Base-by-base conservation (phyloP, 257 asterid genomes). In the Gardenia jasminoides region DNA sequence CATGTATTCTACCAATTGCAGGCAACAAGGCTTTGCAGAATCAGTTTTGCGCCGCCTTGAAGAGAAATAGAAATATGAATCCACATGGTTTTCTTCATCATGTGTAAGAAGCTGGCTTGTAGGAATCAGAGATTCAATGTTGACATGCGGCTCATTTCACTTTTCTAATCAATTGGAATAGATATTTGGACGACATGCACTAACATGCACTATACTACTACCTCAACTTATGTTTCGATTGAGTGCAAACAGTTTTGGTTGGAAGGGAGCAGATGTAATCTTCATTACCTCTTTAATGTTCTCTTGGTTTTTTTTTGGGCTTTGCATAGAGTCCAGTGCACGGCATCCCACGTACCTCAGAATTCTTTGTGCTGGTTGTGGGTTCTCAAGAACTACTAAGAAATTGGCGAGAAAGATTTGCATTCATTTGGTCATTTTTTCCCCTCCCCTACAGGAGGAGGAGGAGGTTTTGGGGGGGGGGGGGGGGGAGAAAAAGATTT, bases 11-110 rank as follows among this genome's bases (percentile, higher is more conserved):
- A 9, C 33, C 36, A n/a, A 74, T 75, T 88, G 84, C 93, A 91
- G 97, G 94, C 98, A 93, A 83, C 92, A 89, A 78, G 88, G 92
- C 86, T 93, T 93, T 79, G 97, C 97, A 16, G 97, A 93, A 67
- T 89, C 92, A 5, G 86, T 93, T 66, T 88, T 95, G 74, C 91
- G 91, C 48, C 87, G 92, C 41, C 84, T 93, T 68, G 93, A 92
- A 78, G 97, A 95, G 87, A 83, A 87, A 83, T 91, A 88, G 83
- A 67, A 11, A 20, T 56, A 58, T 31, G 66, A 52, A 52, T 39
- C 62, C 11, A 6, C 22, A 6, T 4, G 19, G 8, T 70, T 56
- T 59, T 67, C 43, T 13, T 22, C n/a, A 0, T 2, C 72, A 56
- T 28, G 47, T 28, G 28, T 64, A 26, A 30, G 36, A 47, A 75